Percentiles rank a stretch among this genome's conserved stretches.
These are phyloP conservation scores for Suillus subluteus DNA, from an alignment of 768 basidiomycete species.

Conservation along the genomic window DNA sequence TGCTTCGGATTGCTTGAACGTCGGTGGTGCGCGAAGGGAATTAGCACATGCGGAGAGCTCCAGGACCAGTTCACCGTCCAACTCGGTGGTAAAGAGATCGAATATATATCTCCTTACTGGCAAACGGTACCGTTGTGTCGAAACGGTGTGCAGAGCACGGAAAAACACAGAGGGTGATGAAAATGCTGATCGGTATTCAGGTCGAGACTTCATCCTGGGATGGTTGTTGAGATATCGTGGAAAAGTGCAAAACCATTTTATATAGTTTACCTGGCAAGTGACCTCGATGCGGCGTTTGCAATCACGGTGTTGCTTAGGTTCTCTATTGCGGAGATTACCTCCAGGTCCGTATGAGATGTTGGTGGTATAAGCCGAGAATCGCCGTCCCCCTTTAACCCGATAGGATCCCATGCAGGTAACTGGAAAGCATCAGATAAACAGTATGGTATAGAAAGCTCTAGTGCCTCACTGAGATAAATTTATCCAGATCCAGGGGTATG, in stretches of 20 bases:
- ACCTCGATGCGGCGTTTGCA: slow-evolving; percentile 91
- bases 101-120: slow-evolving; percentile 92
- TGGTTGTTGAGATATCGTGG: slow-evolving; percentile 9
- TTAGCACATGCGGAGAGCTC: slow-evolving; percentile 56
- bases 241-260: not conserved
- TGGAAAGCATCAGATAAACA: slow-evolving; percentile 33
- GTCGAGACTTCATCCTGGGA: slow-evolving; percentile 73
- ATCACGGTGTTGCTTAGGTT: slow-evolving; percentile 96
- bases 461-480: slow-evolving; percentile 73
- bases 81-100: slow-evolving; percentile 87
- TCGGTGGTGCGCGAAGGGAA: slow-evolving; percentile 51
- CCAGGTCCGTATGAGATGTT: slow-evolving; percentile 70
- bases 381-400: slow-evolving; percentile 34
- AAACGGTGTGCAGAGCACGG: slow-evolving; percentile 85
- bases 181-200: slow-evolving; percentile 77
- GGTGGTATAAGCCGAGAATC: slow-evolving; percentile 64
- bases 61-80: slow-evolving; percentile 64
- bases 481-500: slow-evolving; percentile 81
- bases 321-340: slow-evolving; percentile 87
- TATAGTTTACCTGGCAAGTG: slow-evolving; percentile 71
- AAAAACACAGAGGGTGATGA: slow-evolving; percentile 78
- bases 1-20: slow-evolving; percentile 46
- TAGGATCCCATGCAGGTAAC: slow-evolving; percentile 71
- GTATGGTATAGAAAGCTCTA: slow-evolving; percentile 1
- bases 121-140: slow-evolving; percentile 86